Evolutionary conservation across 805 yeast species (phyloP).

Genomic region (Pichia paraexigua): DNA sequence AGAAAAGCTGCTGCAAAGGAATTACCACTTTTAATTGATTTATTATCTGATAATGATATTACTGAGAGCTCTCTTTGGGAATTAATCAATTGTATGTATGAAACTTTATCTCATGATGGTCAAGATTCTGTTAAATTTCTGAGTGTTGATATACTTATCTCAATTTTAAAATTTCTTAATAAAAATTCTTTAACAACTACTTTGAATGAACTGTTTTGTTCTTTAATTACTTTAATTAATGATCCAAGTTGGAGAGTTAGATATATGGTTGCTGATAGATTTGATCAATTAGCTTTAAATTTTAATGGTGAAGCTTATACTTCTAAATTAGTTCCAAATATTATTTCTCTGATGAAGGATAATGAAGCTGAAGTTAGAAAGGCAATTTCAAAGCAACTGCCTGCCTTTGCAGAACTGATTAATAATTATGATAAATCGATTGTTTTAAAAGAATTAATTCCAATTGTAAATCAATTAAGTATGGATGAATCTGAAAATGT

Average conservation of each 20-base stretch:
- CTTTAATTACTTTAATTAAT: slow-evolving; percentile 61
- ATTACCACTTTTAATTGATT: slow-evolving; percentile 65
- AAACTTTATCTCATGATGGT: slow-evolving; percentile 65
- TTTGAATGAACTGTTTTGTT: slow-evolving; percentile 52
- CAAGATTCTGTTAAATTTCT: slow-evolving; percentile 94
- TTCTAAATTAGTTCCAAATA: slow-evolving; percentile 58
- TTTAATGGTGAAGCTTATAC: slow-evolving; percentile 52
- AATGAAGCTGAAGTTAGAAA: slow-evolving; percentile 95
- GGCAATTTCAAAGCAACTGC: slow-evolving; percentile 87
- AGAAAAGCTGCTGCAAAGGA: slow-evolving; percentile 88
- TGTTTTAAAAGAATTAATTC: slow-evolving; percentile 65
- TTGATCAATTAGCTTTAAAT: slow-evolving; percentile 61
- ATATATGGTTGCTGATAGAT: slow-evolving; percentile 95
- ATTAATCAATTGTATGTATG: slow-evolving; percentile 73
- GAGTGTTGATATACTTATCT: slow-evolving; percentile 78
- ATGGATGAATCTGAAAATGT: slow-evolving; percentile 91
- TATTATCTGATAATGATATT: slow-evolving; percentile 27
- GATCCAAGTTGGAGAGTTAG: slow-evolving; percentile 98
- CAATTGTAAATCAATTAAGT: slow-evolving; percentile 74
- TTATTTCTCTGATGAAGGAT: slow-evolving; percentile 75
- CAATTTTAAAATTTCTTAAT: slow-evolving; percentile 51
- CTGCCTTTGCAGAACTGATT: slow-evolving; percentile 57
- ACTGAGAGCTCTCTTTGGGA: slow-evolving; percentile 42
- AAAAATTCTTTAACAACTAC: slow-evolving; percentile 29
- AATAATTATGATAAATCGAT: slow-evolving; percentile 33